Evolutionary conservation across 257 asterid genomes (phyloP).

Genomic region (Buddleja alternifolia): DNA sequence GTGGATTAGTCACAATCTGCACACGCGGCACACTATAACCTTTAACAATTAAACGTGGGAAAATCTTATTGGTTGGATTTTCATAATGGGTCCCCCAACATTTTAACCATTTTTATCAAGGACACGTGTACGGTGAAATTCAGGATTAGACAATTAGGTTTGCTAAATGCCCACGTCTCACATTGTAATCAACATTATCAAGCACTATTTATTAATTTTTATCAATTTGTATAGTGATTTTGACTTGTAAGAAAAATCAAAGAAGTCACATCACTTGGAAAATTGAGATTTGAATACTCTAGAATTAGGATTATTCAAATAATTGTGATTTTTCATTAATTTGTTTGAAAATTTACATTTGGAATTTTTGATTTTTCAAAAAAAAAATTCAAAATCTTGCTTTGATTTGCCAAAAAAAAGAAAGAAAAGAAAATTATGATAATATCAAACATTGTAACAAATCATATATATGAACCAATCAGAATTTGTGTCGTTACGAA

Average conservation of each 20-base stretch:
- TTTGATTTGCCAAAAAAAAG: too few species aligned
- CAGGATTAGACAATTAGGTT: constrained; percentile 24
- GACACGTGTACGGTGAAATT: constrained; percentile 46
- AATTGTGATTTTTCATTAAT: too few species aligned
- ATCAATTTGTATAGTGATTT: constrained; percentile 28
- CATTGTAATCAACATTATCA: constrained; percentile 44
- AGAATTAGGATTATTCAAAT: too few species aligned
- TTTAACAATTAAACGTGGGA: constrained; percentile 28
- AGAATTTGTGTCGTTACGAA: too few species aligned
- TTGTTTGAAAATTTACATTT: too few species aligned
- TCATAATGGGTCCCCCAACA: constrained; percentile 12
- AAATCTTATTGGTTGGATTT: constrained; percentile 9
- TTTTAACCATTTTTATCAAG: not conserved
- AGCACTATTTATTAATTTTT: constrained; percentile 20
- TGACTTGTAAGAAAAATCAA: constrained; percentile 30
- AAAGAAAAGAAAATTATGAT: too few species aligned
- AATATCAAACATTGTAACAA: too few species aligned
- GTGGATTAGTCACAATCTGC: constrained; percentile 40
- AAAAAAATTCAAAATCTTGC: too few species aligned
- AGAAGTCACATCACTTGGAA: not conserved
- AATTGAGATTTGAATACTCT: not conserved
- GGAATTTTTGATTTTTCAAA: too few species aligned
- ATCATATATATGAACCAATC: too few species aligned
- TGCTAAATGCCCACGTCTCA: constrained; percentile 42
- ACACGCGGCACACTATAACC: constrained; percentile 43